Conservation (phyloP, 2,329 filamentous ascomycete genomes). For the Periconia sp. region DNA sequence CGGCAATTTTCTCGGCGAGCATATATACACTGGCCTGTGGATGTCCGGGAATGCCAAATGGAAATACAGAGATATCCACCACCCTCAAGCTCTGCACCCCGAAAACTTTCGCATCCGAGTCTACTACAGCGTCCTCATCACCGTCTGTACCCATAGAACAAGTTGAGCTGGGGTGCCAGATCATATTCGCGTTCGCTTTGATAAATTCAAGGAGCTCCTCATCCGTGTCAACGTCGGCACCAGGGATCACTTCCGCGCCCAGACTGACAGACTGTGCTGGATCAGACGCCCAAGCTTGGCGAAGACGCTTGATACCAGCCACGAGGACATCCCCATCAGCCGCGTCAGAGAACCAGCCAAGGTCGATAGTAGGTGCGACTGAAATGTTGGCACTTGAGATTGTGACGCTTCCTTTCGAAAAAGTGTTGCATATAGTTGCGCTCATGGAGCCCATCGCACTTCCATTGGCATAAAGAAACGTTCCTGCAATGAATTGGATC, state of each 20-base stretch:
- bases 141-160: constrained; percentile 35
- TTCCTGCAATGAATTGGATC: constrained; percentile 25
- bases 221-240: constrained; percentile 24
- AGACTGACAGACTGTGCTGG: constrained; percentile 18
- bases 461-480: constrained; percentile 5
- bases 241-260: constrained; percentile 33
- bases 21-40: constrained; percentile 31
- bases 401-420: constrained; percentile 43
- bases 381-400: constrained; percentile 31
- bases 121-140: constrained; percentile 42
- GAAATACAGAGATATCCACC: constrained; percentile 45
- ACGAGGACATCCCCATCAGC: constrained; percentile 40
- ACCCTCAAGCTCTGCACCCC: constrained; percentile 41
- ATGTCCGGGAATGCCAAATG: constrained; percentile 37
- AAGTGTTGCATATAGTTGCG: constrained; percentile 36
- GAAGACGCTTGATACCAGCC: constrained; percentile 35
- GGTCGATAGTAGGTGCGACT: constrained; percentile 39
- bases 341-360: constrained; percentile 41
- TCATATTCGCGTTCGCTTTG: constrained; percentile 15
- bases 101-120: constrained; percentile 40
- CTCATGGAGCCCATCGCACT: constrained; percentile 21
- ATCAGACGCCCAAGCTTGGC: constrained; percentile 25
- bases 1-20: constrained; percentile 41
- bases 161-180: constrained; percentile 36
- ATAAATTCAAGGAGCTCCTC: constrained; percentile 32